Base-by-base conservation (phyloP, 2,329 filamentous ascomycete species). In the Hymenoscyphus albidus region DNA sequence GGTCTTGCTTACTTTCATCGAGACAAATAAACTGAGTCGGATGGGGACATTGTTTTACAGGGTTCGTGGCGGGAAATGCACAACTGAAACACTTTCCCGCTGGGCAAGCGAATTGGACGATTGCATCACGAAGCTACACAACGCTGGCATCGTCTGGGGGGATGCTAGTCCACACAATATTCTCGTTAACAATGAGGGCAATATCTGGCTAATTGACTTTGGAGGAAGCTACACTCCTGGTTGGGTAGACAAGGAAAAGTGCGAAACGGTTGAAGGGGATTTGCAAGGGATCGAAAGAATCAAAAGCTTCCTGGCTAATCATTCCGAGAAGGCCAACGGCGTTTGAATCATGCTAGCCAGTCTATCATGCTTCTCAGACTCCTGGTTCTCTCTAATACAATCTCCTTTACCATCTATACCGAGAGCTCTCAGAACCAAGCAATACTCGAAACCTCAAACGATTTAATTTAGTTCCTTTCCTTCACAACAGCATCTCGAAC, bases 221-320 rank as follows among this genome's bases (percentile, higher is more conserved):
- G 64, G 64, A 32, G 68, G 67, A 35, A 57, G 63, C 3, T 69
- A 68, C 44, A 65, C 64, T 13, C 44, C 14, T 13, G 64, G 61
- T 22, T 70, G 12, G 38, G 64, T 69, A 27, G 57, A 63, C 44
- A 61, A 56, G 42, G 64, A 69, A 31, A 39, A 56, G 18, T 35
- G 18, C 35, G 61, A 60, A n/a, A 68, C 67, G 16, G 57, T 64
- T 22, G 65, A 69, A 42, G 64, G 65, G 31, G 67, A 67, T 61
- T 57, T 58, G 39, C 32, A 56, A 35, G 63, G 59, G 13, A 40
- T 67, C 14, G 27, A 58, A 22, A 51, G 18, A 22, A 51, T 51
- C 18, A 51, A 35, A 35, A 35, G 32, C 3, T 42, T 16, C 5
- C 40, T 42, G 7, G 39, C 14, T 40, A 10, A 10, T 40, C 14